phyloP scores from a whole-genome alignment of 2,329 filamentous ascomycete genomes.

The Diplodia seriata region DNA sequence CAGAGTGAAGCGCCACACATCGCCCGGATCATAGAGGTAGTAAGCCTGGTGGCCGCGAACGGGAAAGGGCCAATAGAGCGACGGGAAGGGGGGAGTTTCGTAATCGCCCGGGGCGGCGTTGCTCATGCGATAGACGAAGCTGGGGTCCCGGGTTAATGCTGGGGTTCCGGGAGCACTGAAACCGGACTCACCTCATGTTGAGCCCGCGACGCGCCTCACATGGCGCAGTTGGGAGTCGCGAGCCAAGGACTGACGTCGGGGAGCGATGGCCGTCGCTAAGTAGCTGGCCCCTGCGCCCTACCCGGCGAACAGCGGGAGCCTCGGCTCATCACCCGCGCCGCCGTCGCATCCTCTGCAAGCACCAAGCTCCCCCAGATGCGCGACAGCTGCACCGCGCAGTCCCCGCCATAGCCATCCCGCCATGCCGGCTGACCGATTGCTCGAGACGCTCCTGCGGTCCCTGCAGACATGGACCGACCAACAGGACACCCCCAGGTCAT shows the following conservation, averaged over 20 bases:
- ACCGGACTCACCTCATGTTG: conserved; percentile 42
- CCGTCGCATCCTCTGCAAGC: conserved; percentile 3
- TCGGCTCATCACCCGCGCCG: conserved; percentile 17
- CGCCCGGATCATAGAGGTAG: conserved; percentile 75
- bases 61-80: conserved; percentile 76
- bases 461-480: conserved; percentile 65
- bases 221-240: neutral
- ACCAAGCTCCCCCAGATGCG: neutral
- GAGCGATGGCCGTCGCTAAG: conserved; percentile 4
- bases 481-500: conserved; percentile 66
- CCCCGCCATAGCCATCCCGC: neutral
- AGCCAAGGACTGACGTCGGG: conserved; percentile 17
- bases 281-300: conserved; percentile 19
- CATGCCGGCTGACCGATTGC: conserved; percentile 72
- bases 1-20: conserved; percentile 88
- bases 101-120: conserved; percentile 64
- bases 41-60: conserved; percentile 62
- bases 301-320: conserved; percentile 23
- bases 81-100: conserved; percentile 75
- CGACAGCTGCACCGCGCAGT: neutral
- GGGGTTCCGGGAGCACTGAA: neutral
- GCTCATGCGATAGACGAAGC: conserved; percentile 54
- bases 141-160: conserved; percentile 36
- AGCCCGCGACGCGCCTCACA: conserved; percentile 22
- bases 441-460: conserved; percentile 70